Conservation (phyloP, 345 rosid genomes). For the Lepidium sativum region DNA sequence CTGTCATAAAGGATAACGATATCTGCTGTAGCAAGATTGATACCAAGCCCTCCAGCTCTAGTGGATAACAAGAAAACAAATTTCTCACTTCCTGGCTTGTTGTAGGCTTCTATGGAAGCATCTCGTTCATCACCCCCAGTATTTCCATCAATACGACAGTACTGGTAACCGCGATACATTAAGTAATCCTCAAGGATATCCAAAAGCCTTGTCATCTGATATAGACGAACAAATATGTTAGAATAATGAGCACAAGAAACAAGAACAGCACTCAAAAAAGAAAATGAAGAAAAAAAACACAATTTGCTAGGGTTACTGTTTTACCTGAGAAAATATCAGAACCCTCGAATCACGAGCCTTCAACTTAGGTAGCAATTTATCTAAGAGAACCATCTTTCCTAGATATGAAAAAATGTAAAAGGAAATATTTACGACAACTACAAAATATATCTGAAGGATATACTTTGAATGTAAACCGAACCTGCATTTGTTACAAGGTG, state of each 20-base stretch:
- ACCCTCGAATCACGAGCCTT: constrained; percentile 99
- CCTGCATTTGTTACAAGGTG: constrained; percentile 85
- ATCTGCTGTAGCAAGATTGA: constrained; percentile 99
- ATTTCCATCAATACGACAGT: constrained; percentile 96
- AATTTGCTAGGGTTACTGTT: neutral
- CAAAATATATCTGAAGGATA: neutral
- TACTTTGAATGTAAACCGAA: constrained; percentile 17
- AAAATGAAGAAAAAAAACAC: neutral
- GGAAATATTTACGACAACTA: neutral
- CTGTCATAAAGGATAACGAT: constrained; percentile 98
- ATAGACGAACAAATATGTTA: neutral
- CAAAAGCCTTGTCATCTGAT: constrained; percentile 88
- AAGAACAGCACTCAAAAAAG: neutral
- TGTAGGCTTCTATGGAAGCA: constrained; percentile 88
- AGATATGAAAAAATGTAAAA: constrained; percentile 11
- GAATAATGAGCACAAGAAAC: constrained; percentile 5
- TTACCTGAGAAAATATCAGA: constrained; percentile 95
- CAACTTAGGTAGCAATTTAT: constrained; percentile 84
- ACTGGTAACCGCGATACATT: constrained; percentile 69
- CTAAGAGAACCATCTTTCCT: constrained; percentile 98
- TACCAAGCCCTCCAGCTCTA: constrained; percentile 99
- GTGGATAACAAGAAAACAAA: constrained; percentile 94
- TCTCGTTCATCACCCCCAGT: constrained; percentile 98
- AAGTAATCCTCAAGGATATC: constrained; percentile 95
- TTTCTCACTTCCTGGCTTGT: constrained; percentile 96